phyloP scores from a whole-genome alignment of 2,329 filamentous ascomycete species.

The Xylariaceae sp. region DNA sequence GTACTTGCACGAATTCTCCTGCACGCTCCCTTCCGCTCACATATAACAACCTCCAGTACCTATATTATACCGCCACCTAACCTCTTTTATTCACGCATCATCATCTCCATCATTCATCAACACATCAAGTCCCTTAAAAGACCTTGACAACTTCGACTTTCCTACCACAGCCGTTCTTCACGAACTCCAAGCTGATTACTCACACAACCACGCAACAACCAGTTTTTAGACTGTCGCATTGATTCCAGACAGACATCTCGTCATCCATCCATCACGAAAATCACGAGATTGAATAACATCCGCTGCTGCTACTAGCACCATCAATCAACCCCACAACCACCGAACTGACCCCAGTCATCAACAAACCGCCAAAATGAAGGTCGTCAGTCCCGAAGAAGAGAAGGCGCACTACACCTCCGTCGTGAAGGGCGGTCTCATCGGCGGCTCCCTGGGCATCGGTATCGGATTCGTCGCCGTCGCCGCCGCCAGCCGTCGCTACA shows the following conservation, averaged over 20 bases:
- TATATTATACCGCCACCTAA: not conserved
- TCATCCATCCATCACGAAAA: not conserved
- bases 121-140: not conserved
- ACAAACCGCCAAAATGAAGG: conserved; percentile 65
- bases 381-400: conserved; percentile 92
- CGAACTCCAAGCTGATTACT: not conserved
- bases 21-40: not conserved
- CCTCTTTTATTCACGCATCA: not conserved
- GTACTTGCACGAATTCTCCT: not conserved
- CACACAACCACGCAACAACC: not conserved
- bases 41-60: not conserved
- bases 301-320: not conserved
- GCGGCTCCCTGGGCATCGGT: conserved; percentile 62
- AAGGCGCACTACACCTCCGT: conserved; percentile 75
- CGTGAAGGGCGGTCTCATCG: conserved; percentile 70
- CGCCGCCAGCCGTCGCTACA: conserved; percentile 65
- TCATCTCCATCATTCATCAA: not conserved
- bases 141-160: not conserved
- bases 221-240: not conserved
- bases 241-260: not conserved
- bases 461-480: conserved; percentile 63
- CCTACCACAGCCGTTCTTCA: not conserved
- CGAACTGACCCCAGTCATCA: not conserved
- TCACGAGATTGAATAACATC: not conserved
- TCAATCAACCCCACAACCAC: not conserved